Percentiles rank a stretch among this genome's conserved stretches.
phyloP scores from a whole-genome alignment of 306 rosid genomes.

The Cicer pinnatifidum region DNA sequence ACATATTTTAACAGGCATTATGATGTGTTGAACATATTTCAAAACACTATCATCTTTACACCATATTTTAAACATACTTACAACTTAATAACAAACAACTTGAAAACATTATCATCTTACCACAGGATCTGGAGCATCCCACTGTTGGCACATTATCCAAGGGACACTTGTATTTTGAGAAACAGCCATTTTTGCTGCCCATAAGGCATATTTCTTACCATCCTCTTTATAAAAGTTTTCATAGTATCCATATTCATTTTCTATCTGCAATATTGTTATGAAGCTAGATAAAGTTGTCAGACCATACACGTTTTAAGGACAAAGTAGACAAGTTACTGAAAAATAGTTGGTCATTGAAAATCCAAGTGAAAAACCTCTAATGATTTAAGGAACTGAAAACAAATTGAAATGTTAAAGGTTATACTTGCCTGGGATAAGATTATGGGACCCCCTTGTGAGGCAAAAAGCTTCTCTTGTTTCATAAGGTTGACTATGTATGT shows the following conservation, averaged over 20 bases:
- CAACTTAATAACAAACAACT: too few relatives aligned
- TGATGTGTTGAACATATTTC: not conserved
- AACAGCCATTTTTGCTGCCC: constrained; percentile 97
- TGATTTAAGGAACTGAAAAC: not conserved
- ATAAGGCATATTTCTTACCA: constrained; percentile 80
- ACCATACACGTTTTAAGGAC: constrained; percentile 20
- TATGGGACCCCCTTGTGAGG: constrained; percentile 95
- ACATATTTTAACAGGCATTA: constrained; percentile 27
- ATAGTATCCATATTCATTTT: constrained; percentile 88
- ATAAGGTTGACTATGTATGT: constrained; percentile 78
- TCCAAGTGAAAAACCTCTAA: constrained; percentile 5
- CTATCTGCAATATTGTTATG: constrained; percentile 63
- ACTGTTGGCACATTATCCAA: constrained; percentile 98
- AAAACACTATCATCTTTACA: too few relatives aligned
- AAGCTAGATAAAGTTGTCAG: constrained; percentile 27
- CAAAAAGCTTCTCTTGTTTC: constrained; percentile 89
- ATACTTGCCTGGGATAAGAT: constrained; percentile 92
- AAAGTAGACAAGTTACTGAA: constrained; percentile 13
- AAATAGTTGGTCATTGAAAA: not conserved
- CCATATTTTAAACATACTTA: too few relatives aligned
- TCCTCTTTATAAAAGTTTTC: constrained; percentile 79
- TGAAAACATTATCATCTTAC: constrained; percentile 44
- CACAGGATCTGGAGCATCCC: constrained; percentile 96
- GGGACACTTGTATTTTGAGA: constrained; percentile 86
- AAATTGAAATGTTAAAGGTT: constrained; percentile 33